Base-by-base conservation (phyloP, 768 basidiomycete species). In the Boletus subcaerulescens region DNA sequence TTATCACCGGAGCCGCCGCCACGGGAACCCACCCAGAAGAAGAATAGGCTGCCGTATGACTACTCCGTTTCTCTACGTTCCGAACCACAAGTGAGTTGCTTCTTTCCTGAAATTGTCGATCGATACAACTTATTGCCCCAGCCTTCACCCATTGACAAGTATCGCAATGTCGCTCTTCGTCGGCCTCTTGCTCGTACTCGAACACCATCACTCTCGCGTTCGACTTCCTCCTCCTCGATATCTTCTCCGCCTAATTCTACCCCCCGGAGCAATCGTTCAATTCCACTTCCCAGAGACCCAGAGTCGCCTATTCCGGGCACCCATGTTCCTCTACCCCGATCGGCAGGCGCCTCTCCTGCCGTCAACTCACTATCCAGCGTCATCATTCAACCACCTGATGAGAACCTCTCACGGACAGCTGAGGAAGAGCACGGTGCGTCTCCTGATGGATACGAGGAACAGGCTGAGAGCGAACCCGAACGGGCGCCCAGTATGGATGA, bases 171-270 rank as follows among this genome's bases (percentile, higher is more conserved):
- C 26, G 77, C 80, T 13, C 58, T 85, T 46, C 81, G 86, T 32
- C 77, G 77, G 52, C 76, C 80, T 17, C 64, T 77, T 36, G 62
- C 76, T 18, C 77, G 83, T 29, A 74, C 76, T 18, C 81, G 86
- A 26, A 87, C 86, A 5, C 87, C 87, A 5, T 87, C 86, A 2
- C 74, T 89, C 10, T 80, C 87, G 9, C 80, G 79, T 48, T 86
- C 84, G 1, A 77, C 79, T 0, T 79, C 82, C 33, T 77, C 83
- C 33, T 78, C 76, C 22, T 75, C 77, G 1, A 49, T 29, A 0
- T 83, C 86, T 12, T 86, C 85, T 5, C 79, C 84, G 0, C 68
- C 81, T 2, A 78, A 87, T 58, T 85, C 86, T 3, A 89, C 86
- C 2, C 86, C 86, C 22, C 77, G 75, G 13, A 86, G 83, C 54